Percentiles rank a stretch among this genome's conserved stretches.
Conservation (phyloP, 2,329 filamentous ascomycete genomes). For the Cercospora sp. region DNA sequence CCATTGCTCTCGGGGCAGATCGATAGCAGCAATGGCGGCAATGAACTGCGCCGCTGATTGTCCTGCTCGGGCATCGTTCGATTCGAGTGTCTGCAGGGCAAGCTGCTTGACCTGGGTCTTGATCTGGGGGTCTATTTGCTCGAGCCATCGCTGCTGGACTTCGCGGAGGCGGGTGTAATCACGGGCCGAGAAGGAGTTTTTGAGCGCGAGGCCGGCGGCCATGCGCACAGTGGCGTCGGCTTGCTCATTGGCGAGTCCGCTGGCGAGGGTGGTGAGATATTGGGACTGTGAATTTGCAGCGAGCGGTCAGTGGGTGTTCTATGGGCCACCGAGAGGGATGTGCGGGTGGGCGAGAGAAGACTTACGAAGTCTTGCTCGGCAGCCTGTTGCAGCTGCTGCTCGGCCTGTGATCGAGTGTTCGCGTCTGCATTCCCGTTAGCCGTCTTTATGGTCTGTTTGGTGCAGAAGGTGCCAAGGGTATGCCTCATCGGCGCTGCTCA, state of each 20-base stretch:
- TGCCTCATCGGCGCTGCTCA: slow-evolving; percentile 36
- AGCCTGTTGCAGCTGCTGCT: slow-evolving; percentile 90
- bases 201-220: slow-evolving; percentile 92
- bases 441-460: slow-evolving; percentile 30
- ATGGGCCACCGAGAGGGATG: not conserved
- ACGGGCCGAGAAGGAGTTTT: slow-evolving; percentile 96
- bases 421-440: slow-evolving; percentile 64
- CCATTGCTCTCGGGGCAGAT: slow-evolving; percentile 92
- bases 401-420: slow-evolving; percentile 82
- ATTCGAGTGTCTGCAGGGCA: slow-evolving; percentile 82
- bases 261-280: slow-evolving; percentile 89
- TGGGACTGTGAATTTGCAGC: slow-evolving; percentile 62
- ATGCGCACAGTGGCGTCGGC: slow-evolving; percentile 82
- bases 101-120: slow-evolving; percentile 87
- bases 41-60: slow-evolving; percentile 92
- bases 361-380: slow-evolving; percentile 94
- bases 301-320: slow-evolving; percentile 15
- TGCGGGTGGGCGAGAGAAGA: slow-evolving; percentile 29
- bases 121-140: slow-evolving; percentile 74
- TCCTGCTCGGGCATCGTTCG: slow-evolving; percentile 77
- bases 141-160: slow-evolving; percentile 90
- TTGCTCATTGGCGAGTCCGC: slow-evolving; percentile 89
- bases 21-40: slow-evolving; percentile 89
- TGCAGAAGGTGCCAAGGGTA: slow-evolving; percentile 23
- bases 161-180: slow-evolving; percentile 84